phyloP scores from a whole-genome alignment of 78 protist species.

The Blattamonas nauphoetae region DNA sequence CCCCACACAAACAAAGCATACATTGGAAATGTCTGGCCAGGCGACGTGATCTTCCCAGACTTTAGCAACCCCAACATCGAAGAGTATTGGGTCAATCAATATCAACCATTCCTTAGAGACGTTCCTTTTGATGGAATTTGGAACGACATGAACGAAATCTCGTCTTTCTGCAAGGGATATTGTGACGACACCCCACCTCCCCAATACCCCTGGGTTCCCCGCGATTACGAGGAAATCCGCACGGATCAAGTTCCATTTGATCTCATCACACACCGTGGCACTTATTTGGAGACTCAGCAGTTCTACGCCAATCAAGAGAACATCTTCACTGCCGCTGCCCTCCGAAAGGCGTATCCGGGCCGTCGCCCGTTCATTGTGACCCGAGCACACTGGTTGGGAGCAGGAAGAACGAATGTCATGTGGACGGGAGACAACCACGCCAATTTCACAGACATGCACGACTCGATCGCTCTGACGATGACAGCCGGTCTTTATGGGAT shows the following conservation, averaged over 20 bases:
- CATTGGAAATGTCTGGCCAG: neutral
- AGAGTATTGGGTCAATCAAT: neutral
- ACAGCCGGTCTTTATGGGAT: neutral
- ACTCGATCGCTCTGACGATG: neutral
- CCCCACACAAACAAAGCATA: no score
- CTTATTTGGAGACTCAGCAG: neutral
- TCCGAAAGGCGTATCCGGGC: neutral
- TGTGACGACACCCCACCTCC: neutral
- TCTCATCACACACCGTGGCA: neutral
- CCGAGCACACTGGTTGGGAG: neutral
- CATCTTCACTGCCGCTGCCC: neutral
- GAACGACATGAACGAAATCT: slow-evolving; percentile 2
- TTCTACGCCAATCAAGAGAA: neutral
- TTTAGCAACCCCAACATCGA: neutral
- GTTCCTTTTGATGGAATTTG: neutral
- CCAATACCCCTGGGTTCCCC: neutral
- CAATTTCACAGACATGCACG: neutral
- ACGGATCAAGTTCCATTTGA: neutral
- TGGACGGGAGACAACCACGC: neutral
- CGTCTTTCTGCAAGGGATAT: neutral
- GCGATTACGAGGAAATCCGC: neutral
- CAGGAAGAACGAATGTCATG: neutral
- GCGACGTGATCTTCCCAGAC: neutral
- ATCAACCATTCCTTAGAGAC: neutral
- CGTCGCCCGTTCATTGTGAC: neutral